These are phyloP conservation scores for Carallia pectinifolia DNA, from an alignment of 345 rosid species.

Conservation along the genomic window DNA sequence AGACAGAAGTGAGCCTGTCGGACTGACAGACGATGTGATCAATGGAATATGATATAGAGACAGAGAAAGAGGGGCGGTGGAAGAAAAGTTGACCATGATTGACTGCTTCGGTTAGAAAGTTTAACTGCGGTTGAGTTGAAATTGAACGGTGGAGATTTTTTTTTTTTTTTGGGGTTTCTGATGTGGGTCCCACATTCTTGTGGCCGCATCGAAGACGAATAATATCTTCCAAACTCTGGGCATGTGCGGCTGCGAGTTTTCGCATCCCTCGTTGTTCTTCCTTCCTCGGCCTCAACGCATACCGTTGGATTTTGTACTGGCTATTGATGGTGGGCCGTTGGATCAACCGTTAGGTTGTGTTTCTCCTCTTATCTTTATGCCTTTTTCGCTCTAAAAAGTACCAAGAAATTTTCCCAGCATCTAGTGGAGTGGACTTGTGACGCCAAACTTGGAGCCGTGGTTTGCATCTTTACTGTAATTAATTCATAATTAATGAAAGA, in stretches of 20 bases:
- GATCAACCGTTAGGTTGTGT: slow-evolving; percentile 1
- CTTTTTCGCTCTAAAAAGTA: background rate
- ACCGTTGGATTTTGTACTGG: slow-evolving; percentile 16
- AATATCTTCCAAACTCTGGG: slow-evolving; percentile 73
- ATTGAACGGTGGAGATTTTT: slow-evolving; percentile 27
- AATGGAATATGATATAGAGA: no score
- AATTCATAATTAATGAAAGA: background rate
- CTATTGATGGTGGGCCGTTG: background rate
- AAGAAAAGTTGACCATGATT: background rate
- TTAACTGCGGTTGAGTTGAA: slow-evolving; percentile 43
- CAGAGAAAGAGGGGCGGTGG: no score
- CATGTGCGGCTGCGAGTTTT: slow-evolving; percentile 74
- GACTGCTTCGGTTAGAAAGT: slow-evolving; percentile 15
- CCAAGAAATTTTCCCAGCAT: no score
- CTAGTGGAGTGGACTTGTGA: background rate
- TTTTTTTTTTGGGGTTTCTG: background rate
- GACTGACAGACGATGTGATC: no score
- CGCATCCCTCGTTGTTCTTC: slow-evolving; percentile 36
- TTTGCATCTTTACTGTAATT: background rate
- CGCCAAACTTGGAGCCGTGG: background rate
- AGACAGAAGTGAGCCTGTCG: no score
- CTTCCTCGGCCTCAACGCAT: no score
- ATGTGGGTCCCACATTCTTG: background rate
- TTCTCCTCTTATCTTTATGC: background rate
- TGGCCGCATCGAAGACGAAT: slow-evolving; percentile 22